phyloP scores from a whole-genome alignment of 2,329 filamentous ascomycete species.

The Chrysoporthe cubensis region DNA sequence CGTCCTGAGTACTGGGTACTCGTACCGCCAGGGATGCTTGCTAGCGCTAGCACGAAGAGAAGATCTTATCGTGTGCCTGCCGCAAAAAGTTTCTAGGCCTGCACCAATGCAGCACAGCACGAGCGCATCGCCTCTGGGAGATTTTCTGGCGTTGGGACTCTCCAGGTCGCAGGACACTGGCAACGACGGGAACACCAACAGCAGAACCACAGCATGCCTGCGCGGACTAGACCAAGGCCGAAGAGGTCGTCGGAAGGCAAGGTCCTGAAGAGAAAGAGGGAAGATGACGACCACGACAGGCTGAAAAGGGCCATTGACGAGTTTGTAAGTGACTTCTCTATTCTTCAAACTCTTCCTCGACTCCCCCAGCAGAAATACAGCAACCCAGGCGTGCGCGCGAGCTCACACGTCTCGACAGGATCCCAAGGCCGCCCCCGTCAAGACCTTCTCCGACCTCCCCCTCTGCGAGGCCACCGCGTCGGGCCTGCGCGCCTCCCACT shows the following conservation, averaged over 20 bases:
- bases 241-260: constrained; percentile 28
- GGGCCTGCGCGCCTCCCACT: constrained; percentile 85
- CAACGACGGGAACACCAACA: no score
- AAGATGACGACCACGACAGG: constrained; percentile 32
- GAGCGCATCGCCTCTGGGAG: neutral
- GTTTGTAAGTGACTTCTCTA: constrained; percentile 47
- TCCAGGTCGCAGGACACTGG: neutral
- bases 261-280: constrained; percentile 33
- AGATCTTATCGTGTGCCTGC: constrained; percentile 18
- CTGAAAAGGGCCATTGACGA: constrained; percentile 61
- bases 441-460: constrained; percentile 81
- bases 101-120: neutral
- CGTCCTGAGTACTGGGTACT: neutral
- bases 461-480: constrained; percentile 78
- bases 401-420: constrained; percentile 50
- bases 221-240: constrained; percentile 17
- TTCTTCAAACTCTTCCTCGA: no score
- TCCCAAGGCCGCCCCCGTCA: constrained; percentile 59
- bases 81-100: constrained; percentile 8
- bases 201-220: constrained; percentile 19
- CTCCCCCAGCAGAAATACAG: neutral
- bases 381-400: neutral
- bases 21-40: neutral
- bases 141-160: neutral
- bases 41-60: neutral